These are phyloP conservation scores for Candida xyloterini DNA, from an alignment of 805 yeast genomes.

Conservation along the genomic window DNA sequence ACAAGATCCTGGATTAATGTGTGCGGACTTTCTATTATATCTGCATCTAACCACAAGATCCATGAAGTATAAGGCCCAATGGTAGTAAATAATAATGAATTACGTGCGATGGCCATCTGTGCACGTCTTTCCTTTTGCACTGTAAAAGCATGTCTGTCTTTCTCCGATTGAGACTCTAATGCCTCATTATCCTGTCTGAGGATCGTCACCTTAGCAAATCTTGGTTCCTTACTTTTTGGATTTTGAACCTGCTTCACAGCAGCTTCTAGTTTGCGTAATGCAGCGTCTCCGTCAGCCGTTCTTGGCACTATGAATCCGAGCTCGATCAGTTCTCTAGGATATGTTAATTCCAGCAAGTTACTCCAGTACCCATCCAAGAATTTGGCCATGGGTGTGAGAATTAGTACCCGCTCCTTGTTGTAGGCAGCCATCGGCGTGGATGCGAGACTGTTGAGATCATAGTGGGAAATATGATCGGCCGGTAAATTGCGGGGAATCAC, in stretches of 20 bases:
- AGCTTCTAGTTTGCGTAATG: slow-evolving; percentile 65
- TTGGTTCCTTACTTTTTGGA: slow-evolving; percentile 50
- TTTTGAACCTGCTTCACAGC: slow-evolving; percentile 74
- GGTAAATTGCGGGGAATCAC: slow-evolving; percentile 61
- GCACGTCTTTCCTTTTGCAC: slow-evolving; percentile 88
- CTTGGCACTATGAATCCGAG: slow-evolving; percentile 92
- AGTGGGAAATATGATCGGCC: slow-evolving; percentile 74
- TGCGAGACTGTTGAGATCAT: slow-evolving; percentile 75
- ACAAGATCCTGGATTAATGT: slow-evolving; percentile 85
- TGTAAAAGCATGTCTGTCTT: slow-evolving; percentile 82
- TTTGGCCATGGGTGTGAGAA: slow-evolving; percentile 86
- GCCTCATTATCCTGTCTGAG: slow-evolving; percentile 88
- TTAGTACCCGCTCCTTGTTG: slow-evolving; percentile 78
- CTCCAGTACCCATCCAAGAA: slow-evolving; percentile 88
- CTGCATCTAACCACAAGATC: slow-evolving; percentile 97
- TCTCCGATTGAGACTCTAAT: slow-evolving; percentile 70
- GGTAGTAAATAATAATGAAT: slow-evolving; percentile 85
- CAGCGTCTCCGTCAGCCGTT: slow-evolving; percentile 74
- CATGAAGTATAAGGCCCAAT: slow-evolving; percentile 87
- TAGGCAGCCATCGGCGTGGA: slow-evolving; percentile 69
- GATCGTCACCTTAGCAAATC: slow-evolving; percentile 82
- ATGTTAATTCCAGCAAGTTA: slow-evolving; percentile 67
- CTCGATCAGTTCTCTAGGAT: slow-evolving; percentile 82
- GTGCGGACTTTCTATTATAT: slow-evolving; percentile 83
- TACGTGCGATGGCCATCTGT: slow-evolving; percentile 92